Evolutionary conservation across 208 protist species (phyloP).

Genomic region (Trypanosoma boissoni): DNA sequence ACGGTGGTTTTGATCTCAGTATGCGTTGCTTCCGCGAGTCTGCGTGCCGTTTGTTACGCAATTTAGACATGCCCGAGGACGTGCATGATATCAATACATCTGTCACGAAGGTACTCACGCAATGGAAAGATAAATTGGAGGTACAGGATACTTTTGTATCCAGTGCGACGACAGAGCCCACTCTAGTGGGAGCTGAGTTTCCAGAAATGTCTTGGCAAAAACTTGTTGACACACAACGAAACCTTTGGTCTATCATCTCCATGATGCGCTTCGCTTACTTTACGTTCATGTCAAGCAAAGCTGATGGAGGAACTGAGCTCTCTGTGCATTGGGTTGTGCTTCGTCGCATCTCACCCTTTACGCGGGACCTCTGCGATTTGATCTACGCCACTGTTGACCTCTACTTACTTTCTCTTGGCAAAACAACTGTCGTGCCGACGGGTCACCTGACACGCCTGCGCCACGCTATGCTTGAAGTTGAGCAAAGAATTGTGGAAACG

Average conservation of each 20-base stretch:
- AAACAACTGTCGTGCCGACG: conserved; percentile 72
- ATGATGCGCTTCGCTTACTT: conserved; percentile 89
- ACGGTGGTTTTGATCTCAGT: conserved; percentile 80
- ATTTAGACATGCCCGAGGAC: conserved; percentile 86
- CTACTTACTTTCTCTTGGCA: conserved; percentile 73
- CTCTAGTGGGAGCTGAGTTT: conserved; percentile 72
- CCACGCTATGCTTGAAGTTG: conserved; percentile 72
- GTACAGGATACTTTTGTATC: conserved; percentile 60
- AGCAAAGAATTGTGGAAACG: conserved; percentile 68
- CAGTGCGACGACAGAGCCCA: conserved; percentile 82
- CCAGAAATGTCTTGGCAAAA: conserved; percentile 67
- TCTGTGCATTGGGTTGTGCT: conserved; percentile 90
- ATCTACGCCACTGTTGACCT: conserved; percentile 80
- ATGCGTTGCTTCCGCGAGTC: conserved; percentile 83
- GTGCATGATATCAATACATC: conserved; percentile 62
- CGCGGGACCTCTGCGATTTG: conserved; percentile 79
- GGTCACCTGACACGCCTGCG: conserved; percentile 77
- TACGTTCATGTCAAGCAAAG: conserved; percentile 82
- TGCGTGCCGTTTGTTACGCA: conserved; percentile 70
- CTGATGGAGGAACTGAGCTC: conserved; percentile 45
- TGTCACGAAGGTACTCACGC: conserved; percentile 56
- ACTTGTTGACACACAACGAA: conserved; percentile 69
- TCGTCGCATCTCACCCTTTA: conserved; percentile 78
- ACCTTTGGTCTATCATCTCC: conserved; percentile 61
- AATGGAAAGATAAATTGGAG: conserved; percentile 72